Percentiles rank a stretch among this genome's conserved stretches.
Evolutionary conservation across 2,329 filamentous ascomycete species (phyloP).

Genomic region (Phyllosticta ampelicida): DNA sequence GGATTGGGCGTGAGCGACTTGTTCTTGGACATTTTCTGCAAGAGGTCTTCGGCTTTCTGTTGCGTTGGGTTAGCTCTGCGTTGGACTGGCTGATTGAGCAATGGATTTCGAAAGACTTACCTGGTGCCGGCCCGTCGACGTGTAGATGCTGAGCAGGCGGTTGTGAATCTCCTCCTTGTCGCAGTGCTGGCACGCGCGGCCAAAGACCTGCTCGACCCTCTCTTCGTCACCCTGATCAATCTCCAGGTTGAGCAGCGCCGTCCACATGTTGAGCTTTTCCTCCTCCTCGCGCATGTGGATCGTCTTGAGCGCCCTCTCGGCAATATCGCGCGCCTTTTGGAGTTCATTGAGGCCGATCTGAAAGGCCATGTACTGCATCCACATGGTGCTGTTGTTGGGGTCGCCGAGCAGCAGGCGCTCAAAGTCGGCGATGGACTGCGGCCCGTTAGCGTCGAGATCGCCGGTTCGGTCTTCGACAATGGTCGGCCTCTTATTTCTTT

Average conservation of each 20-base stretch:
- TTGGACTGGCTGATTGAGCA: conserved; percentile 9
- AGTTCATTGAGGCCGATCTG: conserved; percentile 87
- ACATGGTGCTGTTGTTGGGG: conserved; percentile 84
- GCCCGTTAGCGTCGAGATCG: conserved; percentile 80
- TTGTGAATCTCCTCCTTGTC: conserved; percentile 84
- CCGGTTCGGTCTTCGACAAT: conserved; percentile 82
- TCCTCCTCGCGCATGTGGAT: conserved; percentile 86
- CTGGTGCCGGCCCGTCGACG: conserved; percentile 74
- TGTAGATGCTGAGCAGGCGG: conserved; percentile 85
- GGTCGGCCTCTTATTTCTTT: conserved; percentile 65
- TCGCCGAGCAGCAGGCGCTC: conserved; percentile 86
- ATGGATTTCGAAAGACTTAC: conserved; percentile 42
- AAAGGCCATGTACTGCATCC: conserved; percentile 99
- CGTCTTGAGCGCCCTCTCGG: conserved; percentile 78
- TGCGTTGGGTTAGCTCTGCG: conserved; percentile 15
- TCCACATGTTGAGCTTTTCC: conserved; percentile 93
- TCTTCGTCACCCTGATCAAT: conserved; percentile 80
- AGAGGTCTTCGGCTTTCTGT: conserved; percentile 80
- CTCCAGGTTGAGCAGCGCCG: conserved; percentile 87
- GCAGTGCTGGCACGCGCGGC: conserved; percentile 86
- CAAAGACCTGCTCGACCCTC: conserved; percentile 75
- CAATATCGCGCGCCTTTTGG: conserved; percentile 76
- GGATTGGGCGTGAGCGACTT: conserved; percentile 65
- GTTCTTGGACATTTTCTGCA: conserved; percentile 79
- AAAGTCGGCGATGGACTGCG: conserved; percentile 83